Base-by-base conservation (phyloP, 768 basidiomycete genomes). In the Zangia roseola region DNA sequence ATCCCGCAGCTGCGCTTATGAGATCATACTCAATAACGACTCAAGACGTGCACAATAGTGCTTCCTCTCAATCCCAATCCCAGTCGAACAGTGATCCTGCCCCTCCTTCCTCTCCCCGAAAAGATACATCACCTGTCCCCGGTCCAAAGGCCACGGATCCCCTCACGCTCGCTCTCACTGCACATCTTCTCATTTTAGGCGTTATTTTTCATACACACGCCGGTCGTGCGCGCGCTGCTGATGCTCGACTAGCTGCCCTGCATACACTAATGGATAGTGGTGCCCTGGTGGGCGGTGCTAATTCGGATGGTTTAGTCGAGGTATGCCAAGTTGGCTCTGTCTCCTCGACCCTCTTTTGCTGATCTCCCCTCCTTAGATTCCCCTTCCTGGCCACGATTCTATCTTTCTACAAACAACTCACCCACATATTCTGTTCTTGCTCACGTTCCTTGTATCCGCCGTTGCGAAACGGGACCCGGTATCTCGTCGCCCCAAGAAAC, bases 401-500 rank as follows among this genome's bases (percentile, higher is more conserved):
- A 67, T 89, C 0, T 64, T 70, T 38, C 58, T 89, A 6, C 80
- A 80, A 35, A 74, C 76, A 3, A 88, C 87, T 7, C 86, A 88
- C 55, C 87, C 88, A 0, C 78, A 83, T 5, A 65, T 84, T 2
- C 56, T 90, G 0, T 84, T 81, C 53, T 63, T 79, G 12, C 72
- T 90, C 5, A 82, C 80, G 0, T 90, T 84, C 61, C 77, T 90
- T 5, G 69, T 88, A 34, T 85, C 81, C 55, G 76, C 78, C 5
- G 70, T 79, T 1, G 78, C 84, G 0, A 88, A 88, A 57, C 79
- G 86, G 13, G 88, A 91, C 58, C 77, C 83, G 0, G 79, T 85
- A 0, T 90, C 88, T 34, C 74, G 86, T 21, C 84, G 80, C 45
- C 88, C 89, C 4, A 87, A 84, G 69, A 76, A 84, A 50, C 82